Evolutionary conservation across 108 stramenopile species (phyloP).

Genomic region (Nannochloropsis salina): DNA sequence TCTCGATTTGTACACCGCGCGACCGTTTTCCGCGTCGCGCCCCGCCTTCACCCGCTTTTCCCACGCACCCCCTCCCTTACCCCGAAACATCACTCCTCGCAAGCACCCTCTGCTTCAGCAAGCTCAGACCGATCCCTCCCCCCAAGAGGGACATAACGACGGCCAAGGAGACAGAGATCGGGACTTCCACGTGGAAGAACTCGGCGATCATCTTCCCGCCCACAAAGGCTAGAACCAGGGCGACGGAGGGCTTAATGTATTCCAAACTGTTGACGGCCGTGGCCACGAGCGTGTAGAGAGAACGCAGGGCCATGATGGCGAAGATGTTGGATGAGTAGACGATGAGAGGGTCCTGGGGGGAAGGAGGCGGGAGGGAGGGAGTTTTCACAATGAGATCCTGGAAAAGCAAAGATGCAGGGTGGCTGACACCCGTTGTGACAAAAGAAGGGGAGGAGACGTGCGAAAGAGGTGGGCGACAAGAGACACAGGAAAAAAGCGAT

Average conservation of each 20-base stretch:
- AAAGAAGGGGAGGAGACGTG: background rate
- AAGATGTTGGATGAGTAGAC: slow-evolving; percentile 92
- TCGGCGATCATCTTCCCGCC: slow-evolving; percentile 83
- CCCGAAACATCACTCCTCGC: background rate
- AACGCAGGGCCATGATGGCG: slow-evolving; percentile 88
- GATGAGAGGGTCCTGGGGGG: slow-evolving; percentile 70
- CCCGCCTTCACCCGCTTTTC: background rate
- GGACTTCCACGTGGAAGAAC: slow-evolving; percentile 43
- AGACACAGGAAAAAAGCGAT: background rate
- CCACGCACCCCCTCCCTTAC: background rate
- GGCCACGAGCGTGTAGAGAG: slow-evolving; percentile 79
- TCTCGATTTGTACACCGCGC: background rate
- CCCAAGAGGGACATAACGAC: slow-evolving; percentile 35
- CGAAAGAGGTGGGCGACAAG: background rate
- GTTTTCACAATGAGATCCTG: background rate
- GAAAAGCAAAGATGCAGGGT: background rate
- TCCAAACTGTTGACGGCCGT: slow-evolving; percentile 81
- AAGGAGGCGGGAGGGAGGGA: background rate
- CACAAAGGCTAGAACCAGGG: slow-evolving; percentile 81
- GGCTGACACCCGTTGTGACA: background rate
- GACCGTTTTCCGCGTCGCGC: no score
- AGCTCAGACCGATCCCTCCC: slow-evolving; percentile 33
- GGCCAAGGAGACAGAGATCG: slow-evolving; percentile 35
- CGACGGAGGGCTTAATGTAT: slow-evolving; percentile 83
- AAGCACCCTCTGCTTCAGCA: slow-evolving; percentile 4